Evolutionary conservation across 495 filamentous ascomycete genomes (phyloP).

Genomic region (Xylaria flabelliformis): DNA sequence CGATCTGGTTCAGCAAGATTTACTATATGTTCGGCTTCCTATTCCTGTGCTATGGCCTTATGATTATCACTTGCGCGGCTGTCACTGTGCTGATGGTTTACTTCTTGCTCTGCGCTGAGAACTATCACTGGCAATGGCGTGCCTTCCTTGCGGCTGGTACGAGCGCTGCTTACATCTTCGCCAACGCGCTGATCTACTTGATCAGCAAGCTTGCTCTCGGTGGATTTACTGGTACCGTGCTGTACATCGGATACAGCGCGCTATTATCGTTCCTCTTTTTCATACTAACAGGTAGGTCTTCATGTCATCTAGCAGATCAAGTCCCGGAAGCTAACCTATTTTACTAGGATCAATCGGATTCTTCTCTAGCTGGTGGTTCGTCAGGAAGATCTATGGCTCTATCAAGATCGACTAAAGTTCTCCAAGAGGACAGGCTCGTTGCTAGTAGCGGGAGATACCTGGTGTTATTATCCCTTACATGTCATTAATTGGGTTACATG

Average conservation of each 20-base stretch:
- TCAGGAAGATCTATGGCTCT: constrained; percentile 89
- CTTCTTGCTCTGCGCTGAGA: constrained; percentile 92
- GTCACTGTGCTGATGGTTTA: constrained; percentile 93
- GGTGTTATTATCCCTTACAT: neutral
- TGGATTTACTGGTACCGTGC: constrained; percentile 80
- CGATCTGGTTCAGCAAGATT: constrained; percentile 95
- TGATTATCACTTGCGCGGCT: constrained; percentile 93
- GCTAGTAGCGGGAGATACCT: neutral
- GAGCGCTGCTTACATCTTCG: constrained; percentile 87
- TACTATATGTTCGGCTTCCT: constrained; percentile 99
- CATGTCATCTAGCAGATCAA: neutral
- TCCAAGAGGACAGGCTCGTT: neutral
- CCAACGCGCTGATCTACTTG: constrained; percentile 88
- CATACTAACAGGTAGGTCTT: constrained; percentile 82
- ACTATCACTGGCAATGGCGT: constrained; percentile 99
- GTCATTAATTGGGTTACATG: constrained; percentile 27
- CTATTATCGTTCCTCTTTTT: constrained; percentile 91
- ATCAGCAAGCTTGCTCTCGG: constrained; percentile 81
- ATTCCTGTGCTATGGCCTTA: constrained; percentile 95
- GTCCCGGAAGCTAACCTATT: constrained; percentile 30
- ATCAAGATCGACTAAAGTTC: constrained; percentile 84
- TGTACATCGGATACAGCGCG: constrained; percentile 92
- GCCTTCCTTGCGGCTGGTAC: constrained; percentile 87
- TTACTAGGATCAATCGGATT: constrained; percentile 86
- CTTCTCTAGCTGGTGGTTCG: constrained; percentile 92